Evolutionary conservation across 371 early-diverging fungal genomes (phyloP), one percentile per base, ranked within the genome.

Genomic region (Umbelopsis sp.): DNA sequence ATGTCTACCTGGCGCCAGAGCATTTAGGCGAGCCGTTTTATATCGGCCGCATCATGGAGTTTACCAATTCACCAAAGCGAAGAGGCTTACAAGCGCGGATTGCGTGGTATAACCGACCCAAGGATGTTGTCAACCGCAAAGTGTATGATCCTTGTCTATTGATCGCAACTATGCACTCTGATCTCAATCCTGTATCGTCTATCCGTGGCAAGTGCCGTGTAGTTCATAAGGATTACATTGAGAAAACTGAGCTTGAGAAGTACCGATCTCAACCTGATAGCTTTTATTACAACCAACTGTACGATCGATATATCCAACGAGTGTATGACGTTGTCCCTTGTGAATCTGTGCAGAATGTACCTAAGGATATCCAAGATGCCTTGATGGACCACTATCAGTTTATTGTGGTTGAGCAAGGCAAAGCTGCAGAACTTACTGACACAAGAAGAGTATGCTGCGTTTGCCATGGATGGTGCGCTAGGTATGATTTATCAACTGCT

Each of bases 111-210:
- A 93, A 92, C 71, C 85, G 96, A 10, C 91, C 93, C 5, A 86
- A 87, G 57, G 95, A 96, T 74, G 86, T 94, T 67, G 82, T 89
- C 65, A 76, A 82, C n/a, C 85, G 91, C 10, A 90, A 86, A 65
- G 79, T 83, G 14, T 83, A 89, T 65, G 94, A 95, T 81, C 84
- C 89, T 41, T 85, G 91, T 5, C 77, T 91, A 7, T 77, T 96
- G 35, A 82, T 94, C 7, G 96, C 96, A 7, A 92, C 93, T 37
- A 95, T 96, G 95, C 91, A 95, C 79, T 88, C 92, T 16, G 95
- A 95, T 71, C 72, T 93, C 72, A 91, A 93, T 67, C 92, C 94
- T n/a, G 80, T 95, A 1, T 83, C 91, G 9, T 84, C 88, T 66
- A 94, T 96, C 73, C 86, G 89, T 50, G 94, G 94, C 51, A 92